phyloP scores from a whole-genome alignment of 139 green algal species.

The Marvania coccoides region DNA sequence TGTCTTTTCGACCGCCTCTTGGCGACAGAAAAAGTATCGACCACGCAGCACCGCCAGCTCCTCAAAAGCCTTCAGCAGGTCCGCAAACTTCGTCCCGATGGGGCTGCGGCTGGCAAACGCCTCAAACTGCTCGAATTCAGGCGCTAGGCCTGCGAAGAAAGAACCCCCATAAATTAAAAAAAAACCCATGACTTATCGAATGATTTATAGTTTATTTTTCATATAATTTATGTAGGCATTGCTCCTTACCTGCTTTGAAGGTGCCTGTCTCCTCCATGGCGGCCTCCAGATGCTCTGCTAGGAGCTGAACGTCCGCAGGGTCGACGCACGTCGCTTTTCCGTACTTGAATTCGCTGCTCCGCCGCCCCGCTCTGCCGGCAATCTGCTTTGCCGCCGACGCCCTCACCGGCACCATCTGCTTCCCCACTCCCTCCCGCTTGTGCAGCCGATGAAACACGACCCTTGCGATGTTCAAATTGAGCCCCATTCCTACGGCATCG shows the following conservation, averaged over 20 bases:
- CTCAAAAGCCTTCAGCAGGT: conserved; percentile 23
- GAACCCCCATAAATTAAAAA: no score
- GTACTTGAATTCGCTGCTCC: conserved; percentile 6
- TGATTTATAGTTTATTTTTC: no score
- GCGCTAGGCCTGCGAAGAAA: conserved; percentile 42
- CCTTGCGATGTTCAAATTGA: conserved; percentile 94
- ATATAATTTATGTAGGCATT: no score
- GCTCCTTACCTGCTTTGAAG: no score
- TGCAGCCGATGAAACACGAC: conserved; percentile 78
- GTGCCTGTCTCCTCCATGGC: conserved; percentile 15
- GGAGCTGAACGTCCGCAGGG: conserved; percentile 3
- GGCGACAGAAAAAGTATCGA: conserved; percentile 45
- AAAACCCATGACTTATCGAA: no score
- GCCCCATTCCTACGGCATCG: conserved; percentile 95
- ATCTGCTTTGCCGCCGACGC: conserved; percentile 40
- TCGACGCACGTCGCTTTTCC: conserved; percentile 24
- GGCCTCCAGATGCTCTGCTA: conserved; percentile 16
- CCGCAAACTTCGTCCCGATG: background rate
- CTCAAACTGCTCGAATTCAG: conserved; percentile 71
- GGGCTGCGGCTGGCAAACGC: conserved; percentile 28
- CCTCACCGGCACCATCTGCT: conserved; percentile 6
- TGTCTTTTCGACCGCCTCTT: conserved; percentile 28
- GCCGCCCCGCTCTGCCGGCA: conserved; percentile 35
- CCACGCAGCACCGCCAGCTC: conserved; percentile 29
- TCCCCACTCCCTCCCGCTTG: conserved; percentile 63